Evolutionary conservation across 2,329 filamentous ascomycete genomes (phyloP).

Genomic region (Alternaria rosae): DNA sequence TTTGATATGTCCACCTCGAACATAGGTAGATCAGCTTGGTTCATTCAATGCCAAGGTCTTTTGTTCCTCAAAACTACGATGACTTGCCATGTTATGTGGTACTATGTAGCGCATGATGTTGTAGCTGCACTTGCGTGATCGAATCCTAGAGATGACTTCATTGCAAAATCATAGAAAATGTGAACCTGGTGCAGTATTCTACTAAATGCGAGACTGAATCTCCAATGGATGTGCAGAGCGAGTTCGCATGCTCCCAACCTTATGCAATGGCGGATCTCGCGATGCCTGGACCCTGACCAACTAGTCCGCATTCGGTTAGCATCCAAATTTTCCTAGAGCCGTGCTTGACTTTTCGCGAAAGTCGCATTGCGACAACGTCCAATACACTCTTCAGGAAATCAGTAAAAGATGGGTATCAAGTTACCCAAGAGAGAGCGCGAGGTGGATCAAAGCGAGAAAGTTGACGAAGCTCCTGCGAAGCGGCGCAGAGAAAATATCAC

Average conservation of each 20-base stretch:
- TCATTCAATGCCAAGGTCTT: neutral
- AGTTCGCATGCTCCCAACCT: neutral
- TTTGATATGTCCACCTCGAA: neutral
- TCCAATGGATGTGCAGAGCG: neutral
- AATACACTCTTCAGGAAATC: slow-evolving; percentile 1
- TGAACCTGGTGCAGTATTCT: neutral
- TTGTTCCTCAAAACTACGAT: neutral
- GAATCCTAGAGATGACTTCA: too few relatives aligned
- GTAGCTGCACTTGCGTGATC: neutral
- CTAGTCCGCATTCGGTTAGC: slow-evolving; percentile 9
- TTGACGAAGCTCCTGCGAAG: slow-evolving; percentile 36
- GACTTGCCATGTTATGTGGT: neutral
- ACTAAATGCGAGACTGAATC: neutral
- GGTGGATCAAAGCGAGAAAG: slow-evolving; percentile 19
- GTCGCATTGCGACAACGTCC: slow-evolving; percentile 8
- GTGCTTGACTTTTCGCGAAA: slow-evolving; percentile 15
- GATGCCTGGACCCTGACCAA: neutral
- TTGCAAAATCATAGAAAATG: too few relatives aligned
- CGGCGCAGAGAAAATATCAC: slow-evolving; percentile 49
- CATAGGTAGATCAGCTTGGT: neutral
- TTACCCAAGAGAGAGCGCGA: slow-evolving; percentile 40
- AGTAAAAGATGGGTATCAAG: slow-evolving; percentile 34
- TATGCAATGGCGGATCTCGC: neutral
- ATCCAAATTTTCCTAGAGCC: slow-evolving; percentile 14
- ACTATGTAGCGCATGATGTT: neutral